Evolutionary conservation across 2,329 filamentous ascomycete genomes (phyloP), one percentile per base, ranked within the genome.

Genomic region (Sclerotiophoma versabilis): DNA sequence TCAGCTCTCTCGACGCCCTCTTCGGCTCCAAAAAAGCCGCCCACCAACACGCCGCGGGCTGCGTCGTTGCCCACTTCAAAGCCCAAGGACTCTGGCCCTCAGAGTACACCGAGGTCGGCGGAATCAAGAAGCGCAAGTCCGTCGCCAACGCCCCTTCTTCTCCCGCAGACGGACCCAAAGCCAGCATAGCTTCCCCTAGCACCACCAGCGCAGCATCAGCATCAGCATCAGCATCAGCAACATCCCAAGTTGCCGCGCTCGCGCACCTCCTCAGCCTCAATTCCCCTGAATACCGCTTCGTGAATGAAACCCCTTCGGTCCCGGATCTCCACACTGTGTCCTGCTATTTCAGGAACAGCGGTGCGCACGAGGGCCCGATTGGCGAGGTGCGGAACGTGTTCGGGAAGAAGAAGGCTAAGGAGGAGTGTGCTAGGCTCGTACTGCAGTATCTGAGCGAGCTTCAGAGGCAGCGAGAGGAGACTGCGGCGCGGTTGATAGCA

Each of bases 341-440:
- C 1, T 78, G 75, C 27, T 64, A 49, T 33, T 80, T 79, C 45
- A 46, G 49, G 22, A 52, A 57, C 29, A 61, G 49, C 0, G 68
- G 65, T 1, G 36, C 34, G 42, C 65, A 68, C 15, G 51, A 47
- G 7, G 70, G 68, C 0, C 69, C 73, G 3, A 62, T 83, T 15
- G 80, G 78, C 20, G 66, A 76, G 48, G 75, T 80, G 2, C 55
- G 67, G 0, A 70, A 76, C 48, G 67, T 83, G 0, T 78, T 69
- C 56, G 81, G 81, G 2, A 79, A 77, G 72, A 81, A 80, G 67
- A 78, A 72, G 41, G 80, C 80, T 0, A 81, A 78, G 64, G 78
- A 83, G 53, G 75, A 76, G 56, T 77, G 79, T 65, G 80, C 80
- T n/a, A 65, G 71, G 51, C 49, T 68, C 27, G 74, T 80, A 9